Evolutionary conservation across 2,329 filamentous ascomycete species (phyloP), one percentile per base, ranked within the genome.

Genomic region (Trichoderma atroviride): DNA sequence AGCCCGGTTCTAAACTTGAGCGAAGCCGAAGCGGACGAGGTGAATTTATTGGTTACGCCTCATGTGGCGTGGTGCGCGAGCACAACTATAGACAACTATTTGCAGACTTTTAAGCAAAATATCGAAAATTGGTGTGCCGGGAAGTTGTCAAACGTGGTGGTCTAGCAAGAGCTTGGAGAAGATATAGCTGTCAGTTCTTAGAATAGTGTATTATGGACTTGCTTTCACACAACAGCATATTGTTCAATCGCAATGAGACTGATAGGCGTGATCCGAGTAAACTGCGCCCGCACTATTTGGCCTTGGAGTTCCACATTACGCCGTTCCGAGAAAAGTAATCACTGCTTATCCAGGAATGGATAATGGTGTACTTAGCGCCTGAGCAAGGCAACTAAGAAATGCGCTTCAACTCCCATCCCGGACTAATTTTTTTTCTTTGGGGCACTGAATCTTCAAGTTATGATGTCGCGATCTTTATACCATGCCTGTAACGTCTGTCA

Each of bases 101-200:
- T 52, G 29, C 43, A n/a, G 14, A 24, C 43, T 1, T 62, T 52
- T 33, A 62, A 62, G 43, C 43, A 62, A 19, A 62, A 62, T 24
- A 29, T 62, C 13, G 59, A 62, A n/a, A 19, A 52, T 11, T 62
- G 59, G 59, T 62, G 59, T 62, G 29, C 43, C 1, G 59, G 59
- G 27, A 52, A 62, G 43, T 7, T 47, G 31, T 24, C n/a, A 19
- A 62, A 62, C 29, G 16, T 62, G 27, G 29, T 62, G 33, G 43
- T 62, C 22, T 62, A 24, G 22, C 11, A 55, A 55, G 52, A 6
- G 10, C 3, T 9, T n/a, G n/a, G n/a, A 16, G 24, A 19, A 3
- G 19, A 16, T 27, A 29, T 29, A 19, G 13, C 22, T 29, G 3
- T 31, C 19, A 3, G 5, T 16, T 55, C 6, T 29, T 4, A 19